Base-by-base conservation (phyloP, 768 basidiomycete species). In the Boletus sp. region DNA sequence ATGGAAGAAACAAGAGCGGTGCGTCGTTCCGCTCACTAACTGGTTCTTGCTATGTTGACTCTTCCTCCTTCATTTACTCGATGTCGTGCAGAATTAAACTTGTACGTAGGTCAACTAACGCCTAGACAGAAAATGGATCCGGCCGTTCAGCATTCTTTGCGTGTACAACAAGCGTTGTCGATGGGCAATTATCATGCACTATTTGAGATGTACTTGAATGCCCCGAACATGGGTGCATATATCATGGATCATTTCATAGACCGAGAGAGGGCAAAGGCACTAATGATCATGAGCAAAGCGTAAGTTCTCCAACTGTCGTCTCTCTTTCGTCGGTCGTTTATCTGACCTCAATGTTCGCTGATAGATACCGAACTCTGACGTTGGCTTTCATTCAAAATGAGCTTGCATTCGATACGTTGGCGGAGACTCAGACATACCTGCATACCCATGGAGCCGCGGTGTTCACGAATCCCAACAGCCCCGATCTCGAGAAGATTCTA, bases 161-260 rank as follows among this genome's bases (percentile, higher is more conserved):
- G 79, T 51, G 94, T 98, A 55, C 94, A 94, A 70, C 86, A 89
- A 51, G 91, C 94, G 18, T 74, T 94, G 57, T 84, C 94, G 46
- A 91, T 91, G 75, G 91, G 90, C 68, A 99, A 98, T 71, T 99
- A 98, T 74, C 92, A 94, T 73, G 82, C 85, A 41, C 81, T 99
- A 64, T 98, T 98, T 77, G 83, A 85, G 53, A 76, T 94, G 55
- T 98, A 92, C 74, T 65, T 82, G 65, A 78, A 79, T 52, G 92
- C 93, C 44, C 94, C 94, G 29, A 94, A 96, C 69, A 98, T 98
- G 97, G 93, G 94, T 39, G 94, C 85, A 52, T 98, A 98, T 73
- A 94, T 99, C 67, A 97, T 99, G 92, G 97, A 98, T 74, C 94
- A 98, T 72, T 98, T 98, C 72, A 89, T 98, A 66, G 85, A 87